A percentile compares a stretch with the other conserved stretches of the same genome.
Conservation (phyloP, 768 basidiomycete species). For the Lentinula guzmanii region DNA sequence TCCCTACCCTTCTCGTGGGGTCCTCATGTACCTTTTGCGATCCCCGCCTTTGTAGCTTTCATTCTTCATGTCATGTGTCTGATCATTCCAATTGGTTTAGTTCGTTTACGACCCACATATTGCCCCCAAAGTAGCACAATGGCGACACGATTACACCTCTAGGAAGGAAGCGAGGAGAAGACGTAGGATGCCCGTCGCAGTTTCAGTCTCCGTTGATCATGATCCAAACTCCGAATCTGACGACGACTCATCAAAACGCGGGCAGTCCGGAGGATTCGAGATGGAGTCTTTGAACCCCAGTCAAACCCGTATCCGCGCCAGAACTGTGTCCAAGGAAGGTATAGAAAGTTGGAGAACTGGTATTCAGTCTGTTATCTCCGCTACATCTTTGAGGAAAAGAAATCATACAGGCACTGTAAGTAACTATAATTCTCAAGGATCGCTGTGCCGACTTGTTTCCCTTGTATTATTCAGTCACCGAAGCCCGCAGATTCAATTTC, state of each 20-base stretch:
- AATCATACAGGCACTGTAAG: neutral
- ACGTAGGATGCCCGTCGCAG: neutral
- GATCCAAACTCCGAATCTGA: neutral
- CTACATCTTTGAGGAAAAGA: neutral
- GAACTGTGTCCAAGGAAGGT: neutral
- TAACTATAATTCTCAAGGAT: neutral
- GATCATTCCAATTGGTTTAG: neutral
- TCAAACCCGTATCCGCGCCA: neutral
- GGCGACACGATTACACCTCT: neutral
- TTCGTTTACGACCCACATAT: conserved; percentile 2
- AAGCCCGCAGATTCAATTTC: neutral
- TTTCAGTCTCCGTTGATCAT: neutral
- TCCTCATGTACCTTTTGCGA: neutral
- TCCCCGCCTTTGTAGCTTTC: neutral
- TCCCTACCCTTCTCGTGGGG: neutral
- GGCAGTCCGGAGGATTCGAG: neutral
- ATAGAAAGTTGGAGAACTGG: neutral
- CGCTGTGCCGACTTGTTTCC: neutral
- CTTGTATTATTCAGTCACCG: neutral
- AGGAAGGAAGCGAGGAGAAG: neutral
- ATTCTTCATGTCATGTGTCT: neutral
- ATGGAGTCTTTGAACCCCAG: neutral
- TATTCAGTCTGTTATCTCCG: neutral
- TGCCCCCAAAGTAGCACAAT: neutral
- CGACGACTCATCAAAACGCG: neutral